Evolutionary conservation across 768 basidiomycete species (phyloP).

Genomic region (Udeniomyces megalosporus): DNA sequence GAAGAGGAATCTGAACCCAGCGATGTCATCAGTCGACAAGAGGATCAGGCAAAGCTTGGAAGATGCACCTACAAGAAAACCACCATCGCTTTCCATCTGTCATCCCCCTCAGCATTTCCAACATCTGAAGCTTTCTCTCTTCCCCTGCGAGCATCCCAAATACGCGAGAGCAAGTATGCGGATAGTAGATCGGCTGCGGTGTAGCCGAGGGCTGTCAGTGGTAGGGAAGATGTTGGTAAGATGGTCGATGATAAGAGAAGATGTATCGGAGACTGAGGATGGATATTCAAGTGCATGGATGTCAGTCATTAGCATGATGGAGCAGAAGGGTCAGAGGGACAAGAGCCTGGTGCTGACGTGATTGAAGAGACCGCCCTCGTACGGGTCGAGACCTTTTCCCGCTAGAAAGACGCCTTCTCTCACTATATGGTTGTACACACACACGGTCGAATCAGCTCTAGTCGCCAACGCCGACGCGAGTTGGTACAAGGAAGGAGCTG

Average conservation of each 20-base stretch:
- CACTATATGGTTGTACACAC: constrained; percentile 39
- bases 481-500: constrained; percentile 9
- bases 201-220: constrained; percentile 47
- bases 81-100: constrained; percentile 46
- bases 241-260: constrained; percentile 59
- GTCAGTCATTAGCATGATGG: too few relatives aligned
- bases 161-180: constrained; percentile 50
- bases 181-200: constrained; percentile 48
- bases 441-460: too few relatives aligned
- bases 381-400: constrained; percentile 62
- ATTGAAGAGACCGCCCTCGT: constrained; percentile 66
- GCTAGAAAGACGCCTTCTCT: constrained; percentile 77
- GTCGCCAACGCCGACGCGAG: too few relatives aligned
- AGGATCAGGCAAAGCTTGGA: not conserved
- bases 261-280: constrained; percentile 58
- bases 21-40: not conserved
- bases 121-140: too few relatives aligned
- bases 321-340: constrained; percentile 2
- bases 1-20: constrained; percentile 49
- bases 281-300: too few relatives aligned
- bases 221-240: constrained; percentile 39
- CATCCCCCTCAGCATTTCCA: too few relatives aligned
- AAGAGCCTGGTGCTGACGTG: constrained; percentile 44
- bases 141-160: constrained; percentile 36
- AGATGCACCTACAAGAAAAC: constrained; percentile 45